Conservation (phyloP, 2,329 filamentous ascomycete genomes). For the Sporothrix sp. region DNA sequence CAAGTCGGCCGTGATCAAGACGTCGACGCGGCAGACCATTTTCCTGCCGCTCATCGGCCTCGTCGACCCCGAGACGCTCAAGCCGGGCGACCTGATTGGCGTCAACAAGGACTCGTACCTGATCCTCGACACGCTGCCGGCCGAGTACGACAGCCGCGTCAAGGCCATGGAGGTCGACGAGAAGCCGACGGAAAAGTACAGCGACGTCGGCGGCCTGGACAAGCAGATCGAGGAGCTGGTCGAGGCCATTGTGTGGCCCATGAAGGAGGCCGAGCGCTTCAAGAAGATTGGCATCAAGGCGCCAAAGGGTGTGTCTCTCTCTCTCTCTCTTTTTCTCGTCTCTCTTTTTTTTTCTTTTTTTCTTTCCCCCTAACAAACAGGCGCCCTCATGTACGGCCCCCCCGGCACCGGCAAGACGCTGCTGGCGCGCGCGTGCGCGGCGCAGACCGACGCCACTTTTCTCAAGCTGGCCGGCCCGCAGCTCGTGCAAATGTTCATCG, state of each 20-base stretch:
- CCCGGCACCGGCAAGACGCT: slow-evolving; percentile 87
- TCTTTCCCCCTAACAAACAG: slow-evolving; percentile 45
- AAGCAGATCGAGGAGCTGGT: slow-evolving; percentile 99
- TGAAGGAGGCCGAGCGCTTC: slow-evolving; percentile 98
- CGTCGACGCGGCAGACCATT: slow-evolving; percentile 94
- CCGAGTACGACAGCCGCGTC: slow-evolving; percentile 96
- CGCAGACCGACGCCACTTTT: slow-evolving; percentile 97
- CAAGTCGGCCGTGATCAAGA: slow-evolving; percentile 99
- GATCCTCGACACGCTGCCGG: slow-evolving; percentile 89
- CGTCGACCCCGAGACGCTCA: slow-evolving; percentile 88
- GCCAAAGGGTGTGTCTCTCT: slow-evolving; percentile 71
- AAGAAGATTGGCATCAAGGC: slow-evolving; percentile 99
- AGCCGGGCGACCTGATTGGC: slow-evolving; percentile 92
- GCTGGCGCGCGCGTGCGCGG: slow-evolving; percentile 88
- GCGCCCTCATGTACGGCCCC: slow-evolving; percentile 95
- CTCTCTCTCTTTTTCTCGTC: slow-evolving; percentile 16
- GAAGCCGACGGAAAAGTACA: slow-evolving; percentile 99
- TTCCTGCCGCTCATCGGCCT: slow-evolving; percentile 95
- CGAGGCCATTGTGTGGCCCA: slow-evolving; percentile 97
- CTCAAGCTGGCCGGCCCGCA: slow-evolving; percentile 96
- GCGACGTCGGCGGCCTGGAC: slow-evolving; percentile 90
- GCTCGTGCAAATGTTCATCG: slow-evolving; percentile 99
- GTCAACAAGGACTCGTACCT: slow-evolving; percentile 99
- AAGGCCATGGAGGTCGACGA: slow-evolving; percentile 99
- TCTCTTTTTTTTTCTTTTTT: too few species aligned